Conservation (phyloP, 331 rosid species). For the Quercus tomentella region DNA sequence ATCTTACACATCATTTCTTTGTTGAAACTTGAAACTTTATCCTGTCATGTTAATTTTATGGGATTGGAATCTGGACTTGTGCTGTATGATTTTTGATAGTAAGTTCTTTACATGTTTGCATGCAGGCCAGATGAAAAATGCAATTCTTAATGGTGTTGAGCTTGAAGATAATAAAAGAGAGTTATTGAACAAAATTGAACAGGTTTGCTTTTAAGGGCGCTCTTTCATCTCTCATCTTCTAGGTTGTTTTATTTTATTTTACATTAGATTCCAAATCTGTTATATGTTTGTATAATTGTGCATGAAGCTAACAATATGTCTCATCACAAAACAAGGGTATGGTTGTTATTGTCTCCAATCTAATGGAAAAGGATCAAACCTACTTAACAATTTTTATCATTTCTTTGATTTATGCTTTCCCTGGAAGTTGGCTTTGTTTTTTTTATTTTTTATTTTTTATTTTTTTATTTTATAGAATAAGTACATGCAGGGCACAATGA, state of each 20-base stretch:
- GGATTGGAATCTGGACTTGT: not conserved
- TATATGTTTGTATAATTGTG: not conserved
- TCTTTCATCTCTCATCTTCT: not conserved
- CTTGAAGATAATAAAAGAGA: constrained; percentile 87
- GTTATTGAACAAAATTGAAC: constrained; percentile 71
- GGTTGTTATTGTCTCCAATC: not conserved
- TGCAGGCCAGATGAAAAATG: constrained; percentile 88
- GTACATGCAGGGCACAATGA: not conserved
- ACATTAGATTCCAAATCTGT: too few relatives aligned
- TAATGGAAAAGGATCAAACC: not conserved
- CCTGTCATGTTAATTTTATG: not conserved
- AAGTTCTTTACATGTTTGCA: not conserved
- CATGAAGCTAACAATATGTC: not conserved
- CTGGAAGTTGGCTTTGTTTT: not conserved
- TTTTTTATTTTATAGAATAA: not conserved
- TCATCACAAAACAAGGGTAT: not conserved
- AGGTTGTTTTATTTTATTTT: not conserved
- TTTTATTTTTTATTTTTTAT: not conserved
- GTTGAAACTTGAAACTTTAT: not conserved
- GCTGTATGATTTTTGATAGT: constrained; percentile 22
- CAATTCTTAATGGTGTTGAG: constrained; percentile 86
- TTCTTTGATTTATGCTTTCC: not conserved
- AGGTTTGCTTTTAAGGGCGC: constrained; percentile 37
- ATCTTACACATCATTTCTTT: not conserved
- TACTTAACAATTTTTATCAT: not conserved